phyloP scores from a whole-genome alignment of 768 basidiomycete genomes.

The Kwoniella heveanensis region DNA sequence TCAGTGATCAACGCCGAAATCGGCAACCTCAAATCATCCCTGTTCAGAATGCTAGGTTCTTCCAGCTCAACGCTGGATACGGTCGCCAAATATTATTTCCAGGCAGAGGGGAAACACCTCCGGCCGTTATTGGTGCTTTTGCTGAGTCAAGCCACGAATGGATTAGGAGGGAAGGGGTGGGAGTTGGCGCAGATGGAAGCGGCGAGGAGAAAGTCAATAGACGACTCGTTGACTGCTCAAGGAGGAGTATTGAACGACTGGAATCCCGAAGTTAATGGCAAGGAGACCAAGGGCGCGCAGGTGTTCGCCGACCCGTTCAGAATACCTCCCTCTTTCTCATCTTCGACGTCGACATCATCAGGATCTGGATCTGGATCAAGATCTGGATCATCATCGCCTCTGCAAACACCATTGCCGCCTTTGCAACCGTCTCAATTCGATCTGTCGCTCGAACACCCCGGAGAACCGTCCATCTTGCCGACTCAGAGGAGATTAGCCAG shows the following conservation, averaged over 20 bases:
- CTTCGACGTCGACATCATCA: neutral
- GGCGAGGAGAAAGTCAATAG: conserved; percentile 62
- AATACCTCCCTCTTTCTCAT: conserved; percentile 13
- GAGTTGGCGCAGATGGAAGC: conserved; percentile 29
- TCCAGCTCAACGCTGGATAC: conserved; percentile 84
- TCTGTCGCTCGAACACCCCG: conserved; percentile 31
- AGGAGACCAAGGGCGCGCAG: conserved; percentile 32
- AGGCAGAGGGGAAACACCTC: conserved; percentile 76
- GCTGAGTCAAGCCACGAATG: conserved; percentile 89
- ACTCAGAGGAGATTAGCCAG: conserved; percentile 90
- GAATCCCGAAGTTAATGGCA: conserved; percentile 64
- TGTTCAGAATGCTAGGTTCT: conserved; percentile 78
- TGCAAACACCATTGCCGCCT: conserved; percentile 11
- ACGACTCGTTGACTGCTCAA: conserved; percentile 74
- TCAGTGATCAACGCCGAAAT: conserved; percentile 69
- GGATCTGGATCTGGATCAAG: too few species aligned
- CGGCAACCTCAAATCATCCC: conserved; percentile 66
- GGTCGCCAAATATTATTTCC: conserved; percentile 89
- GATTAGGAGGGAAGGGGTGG: conserved; percentile 66
- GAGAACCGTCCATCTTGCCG: conserved; percentile 64
- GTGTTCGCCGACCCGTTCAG: conserved; percentile 49
- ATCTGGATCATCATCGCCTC: too few species aligned
- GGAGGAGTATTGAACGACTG: conserved; percentile 82
- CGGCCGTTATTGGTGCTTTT: conserved; percentile 86
- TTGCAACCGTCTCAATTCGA: conserved; percentile 36